Percentiles rank a stretch among this genome's conserved stretches.
These are phyloP conservation scores for Pleurozium schreberi DNA, from an alignment of 225 moss, liverwort and hornwort genomes.

Conservation along the genomic window DNA sequence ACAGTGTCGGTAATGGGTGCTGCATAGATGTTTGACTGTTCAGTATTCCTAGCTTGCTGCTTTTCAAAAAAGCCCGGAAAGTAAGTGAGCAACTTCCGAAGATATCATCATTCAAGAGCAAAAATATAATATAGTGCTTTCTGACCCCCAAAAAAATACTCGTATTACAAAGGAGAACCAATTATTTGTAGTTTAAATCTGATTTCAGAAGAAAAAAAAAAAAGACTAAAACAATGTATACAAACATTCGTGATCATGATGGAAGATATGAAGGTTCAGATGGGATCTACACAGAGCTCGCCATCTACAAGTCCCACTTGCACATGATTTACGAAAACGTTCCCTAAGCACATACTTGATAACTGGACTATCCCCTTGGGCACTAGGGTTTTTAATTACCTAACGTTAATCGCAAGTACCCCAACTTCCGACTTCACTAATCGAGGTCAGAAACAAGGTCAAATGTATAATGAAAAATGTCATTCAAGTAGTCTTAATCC, in stretches of 20 bases:
- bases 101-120: background rate
- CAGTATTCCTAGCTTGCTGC: background rate
- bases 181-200: background rate
- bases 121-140: background rate
- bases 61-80: background rate
- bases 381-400: background rate
- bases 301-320: conserved; percentile 27
- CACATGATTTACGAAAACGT: conserved; percentile 18
- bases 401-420: conserved; percentile 8
- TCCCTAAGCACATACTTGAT: conserved; percentile 15
- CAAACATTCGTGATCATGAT: background rate
- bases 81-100: background rate
- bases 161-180: background rate
- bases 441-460: conserved; percentile 4
- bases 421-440: conserved; percentile 2
- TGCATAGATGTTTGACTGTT: no score
- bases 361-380: background rate
- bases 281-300: conserved; percentile 6
- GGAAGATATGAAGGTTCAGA: conserved; percentile 8
- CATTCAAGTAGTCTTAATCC: conserved; percentile 4
- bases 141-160: background rate
- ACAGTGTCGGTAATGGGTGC: background rate
- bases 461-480: conserved; percentile 26
- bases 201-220: background rate
- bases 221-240: background rate